Percentiles rank a stretch among this genome's conserved stretches.
These are phyloP conservation scores for Pugionium cornutum DNA, from an alignment of 345 rosid genomes.

Conservation along the genomic window DNA sequence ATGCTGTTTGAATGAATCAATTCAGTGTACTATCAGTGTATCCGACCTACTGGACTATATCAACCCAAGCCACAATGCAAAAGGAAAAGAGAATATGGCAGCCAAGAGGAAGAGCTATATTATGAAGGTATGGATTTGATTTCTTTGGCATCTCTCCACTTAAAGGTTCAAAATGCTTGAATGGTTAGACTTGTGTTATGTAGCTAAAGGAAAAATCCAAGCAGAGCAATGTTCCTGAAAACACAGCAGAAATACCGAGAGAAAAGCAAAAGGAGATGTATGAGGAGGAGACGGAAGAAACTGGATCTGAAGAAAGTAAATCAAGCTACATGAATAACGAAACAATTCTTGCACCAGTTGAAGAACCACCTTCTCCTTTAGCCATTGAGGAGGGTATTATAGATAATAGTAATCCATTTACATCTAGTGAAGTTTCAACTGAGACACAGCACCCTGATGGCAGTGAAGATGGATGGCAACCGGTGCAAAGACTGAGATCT, in stretches of 20 bases:
- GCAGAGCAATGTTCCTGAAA: constrained; percentile 44
- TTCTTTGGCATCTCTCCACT: constrained; percentile 4
- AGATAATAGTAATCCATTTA: constrained; percentile 43
- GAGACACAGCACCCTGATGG: constrained; percentile 49
- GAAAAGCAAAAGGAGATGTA: constrained; percentile 52
- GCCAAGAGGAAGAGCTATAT: constrained; percentile 67
- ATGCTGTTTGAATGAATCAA: constrained; percentile 24
- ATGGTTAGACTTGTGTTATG: constrained; percentile 24
- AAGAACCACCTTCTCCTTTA: constrained; percentile 46
- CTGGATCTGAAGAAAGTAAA: constrained; percentile 45
- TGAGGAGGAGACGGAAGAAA: constrained; percentile 52
- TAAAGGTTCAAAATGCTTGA: not conserved
- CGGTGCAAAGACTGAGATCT: constrained; percentile 90
- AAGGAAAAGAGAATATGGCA: constrained; percentile 63
- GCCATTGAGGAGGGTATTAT: constrained; percentile 45
- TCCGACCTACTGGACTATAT: constrained; percentile 96
- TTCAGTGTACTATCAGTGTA: constrained; percentile 57
- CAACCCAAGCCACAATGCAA: constrained; percentile 77
- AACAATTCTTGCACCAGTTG: constrained; percentile 41
- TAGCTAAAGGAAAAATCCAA: constrained; percentile 67
- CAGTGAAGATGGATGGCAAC: constrained; percentile 92
- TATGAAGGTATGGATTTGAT: constrained; percentile 55
- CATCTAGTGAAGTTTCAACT: constrained; percentile 39
- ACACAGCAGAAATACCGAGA: constrained; percentile 48
- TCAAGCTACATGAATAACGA: constrained; percentile 43